Conservation (phyloP, 1,139 yeast species). For the Saccharomyces hybrid region DNA sequence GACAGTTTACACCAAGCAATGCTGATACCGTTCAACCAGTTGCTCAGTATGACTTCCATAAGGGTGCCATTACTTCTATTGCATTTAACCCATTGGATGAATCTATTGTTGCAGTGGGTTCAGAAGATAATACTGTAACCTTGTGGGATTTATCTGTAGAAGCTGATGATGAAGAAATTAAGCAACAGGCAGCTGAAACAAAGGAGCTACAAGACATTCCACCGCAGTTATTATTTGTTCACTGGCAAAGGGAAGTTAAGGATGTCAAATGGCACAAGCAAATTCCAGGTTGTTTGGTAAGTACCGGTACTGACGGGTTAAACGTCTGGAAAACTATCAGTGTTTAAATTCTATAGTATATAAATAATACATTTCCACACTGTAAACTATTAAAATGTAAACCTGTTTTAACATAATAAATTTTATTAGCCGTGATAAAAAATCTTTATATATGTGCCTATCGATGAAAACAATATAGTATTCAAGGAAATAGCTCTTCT, state of each 20-base stretch:
- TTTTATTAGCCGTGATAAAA: background rate
- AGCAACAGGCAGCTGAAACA: constrained; percentile 58
- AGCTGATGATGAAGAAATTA: constrained; percentile 91
- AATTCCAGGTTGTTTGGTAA: constrained; percentile 89
- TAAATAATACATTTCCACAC: background rate
- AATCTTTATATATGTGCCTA: no score
- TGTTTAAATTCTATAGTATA: constrained; percentile 39
- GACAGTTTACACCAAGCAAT: constrained; percentile 58
- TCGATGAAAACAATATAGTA: no score
- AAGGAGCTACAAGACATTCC: constrained; percentile 87
- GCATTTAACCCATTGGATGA: constrained; percentile 94
- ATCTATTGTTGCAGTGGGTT: constrained; percentile 88
- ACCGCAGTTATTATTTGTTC: constrained; percentile 90
- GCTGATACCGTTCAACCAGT: constrained; percentile 61
- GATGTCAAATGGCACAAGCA: constrained; percentile 98
- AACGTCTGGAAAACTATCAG: constrained; percentile 95
- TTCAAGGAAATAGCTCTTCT: constrained; percentile 4
- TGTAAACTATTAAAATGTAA: background rate
- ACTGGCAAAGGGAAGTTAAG: constrained; percentile 96
- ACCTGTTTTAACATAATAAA: background rate
- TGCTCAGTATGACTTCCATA: constrained; percentile 91
- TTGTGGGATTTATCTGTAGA: constrained; percentile 96
- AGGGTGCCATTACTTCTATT: constrained; percentile 84
- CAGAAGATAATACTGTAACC: constrained; percentile 94
- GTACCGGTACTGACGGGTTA: constrained; percentile 94